Percentiles rank a stretch among this genome's conserved stretches.
These are phyloP conservation scores for Echinosophora koreensis DNA, from an alignment of 306 rosid genomes.

Conservation along the genomic window DNA sequence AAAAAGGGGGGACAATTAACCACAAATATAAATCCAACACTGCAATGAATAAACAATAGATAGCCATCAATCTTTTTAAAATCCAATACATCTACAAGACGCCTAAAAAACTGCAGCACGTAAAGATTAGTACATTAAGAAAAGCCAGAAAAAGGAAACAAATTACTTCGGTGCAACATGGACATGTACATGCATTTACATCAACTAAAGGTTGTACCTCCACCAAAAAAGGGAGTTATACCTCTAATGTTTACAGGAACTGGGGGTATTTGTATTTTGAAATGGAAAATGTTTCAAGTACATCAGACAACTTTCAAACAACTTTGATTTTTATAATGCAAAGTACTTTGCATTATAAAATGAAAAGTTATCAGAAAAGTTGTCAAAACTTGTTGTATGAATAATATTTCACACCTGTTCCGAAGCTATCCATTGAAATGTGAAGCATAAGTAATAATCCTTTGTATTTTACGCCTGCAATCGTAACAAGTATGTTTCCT, in stretches of 20 bases:
- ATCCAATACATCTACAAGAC: constrained; percentile 21
- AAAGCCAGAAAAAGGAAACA: neutral
- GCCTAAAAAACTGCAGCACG: neutral
- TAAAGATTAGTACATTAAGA: constrained; percentile 3
- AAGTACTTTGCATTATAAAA: no score
- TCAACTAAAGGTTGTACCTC: neutral
- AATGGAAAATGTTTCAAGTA: neutral
- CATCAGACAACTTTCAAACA: no score
- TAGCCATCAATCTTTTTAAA: constrained; percentile 1
- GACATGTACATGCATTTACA: constrained; percentile 38
- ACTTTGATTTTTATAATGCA: no score
- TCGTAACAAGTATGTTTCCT: constrained; percentile 73
- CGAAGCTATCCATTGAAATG: constrained; percentile 30
- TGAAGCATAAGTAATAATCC: constrained; percentile 10
- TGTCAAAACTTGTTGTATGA: no score
- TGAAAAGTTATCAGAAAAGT: no score
- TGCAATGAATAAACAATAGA: neutral
- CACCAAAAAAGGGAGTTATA: neutral
- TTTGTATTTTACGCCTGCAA: constrained; percentile 47
- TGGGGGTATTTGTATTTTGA: constrained; percentile 7
- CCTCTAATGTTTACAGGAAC: constrained; percentile 9
- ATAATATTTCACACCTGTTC: neutral
- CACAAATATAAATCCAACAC: neutral
- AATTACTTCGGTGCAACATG: constrained; percentile 25
- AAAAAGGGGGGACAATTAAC: neutral